Evolutionary conservation across 1,139 yeast species (phyloP).

Genomic region (Taphrina confusa): DNA sequence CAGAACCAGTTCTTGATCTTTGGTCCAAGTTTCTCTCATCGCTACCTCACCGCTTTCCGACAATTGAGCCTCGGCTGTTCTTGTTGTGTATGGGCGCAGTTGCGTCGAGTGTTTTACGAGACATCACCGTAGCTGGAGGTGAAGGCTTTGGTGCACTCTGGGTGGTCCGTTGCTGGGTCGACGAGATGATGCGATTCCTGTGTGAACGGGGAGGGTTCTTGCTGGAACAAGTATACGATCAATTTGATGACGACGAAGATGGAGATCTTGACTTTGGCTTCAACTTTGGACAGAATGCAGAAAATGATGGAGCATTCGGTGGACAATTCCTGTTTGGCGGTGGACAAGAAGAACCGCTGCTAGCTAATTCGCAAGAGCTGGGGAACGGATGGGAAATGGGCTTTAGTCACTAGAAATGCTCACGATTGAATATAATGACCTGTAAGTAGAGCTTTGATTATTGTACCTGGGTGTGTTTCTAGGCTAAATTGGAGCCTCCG

Average conservation of each 20-base stretch:
- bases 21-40: conserved; percentile 52
- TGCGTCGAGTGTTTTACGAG: conserved; percentile 65
- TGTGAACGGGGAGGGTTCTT: conserved; percentile 71
- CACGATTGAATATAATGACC: too few species aligned
- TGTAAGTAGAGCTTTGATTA: too few species aligned
- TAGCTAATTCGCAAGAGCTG: conserved; percentile 1
- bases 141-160: conserved; percentile 76
- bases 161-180: conserved; percentile 74
- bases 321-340: conserved; percentile 23
- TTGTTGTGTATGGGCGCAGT: conserved; percentile 58
- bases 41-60: conserved; percentile 54
- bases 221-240: conserved; percentile 35
- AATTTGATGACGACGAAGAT: conserved; percentile 33
- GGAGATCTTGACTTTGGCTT: conserved; percentile 28
- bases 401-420: too few species aligned
- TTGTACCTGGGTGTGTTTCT: too few species aligned
- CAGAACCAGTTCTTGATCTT: conserved; percentile 42
- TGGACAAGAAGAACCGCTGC: conserved; percentile 16
- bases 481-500: too few species aligned
- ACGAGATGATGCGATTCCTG: conserved; percentile 69
- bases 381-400: conserved; percentile 19
- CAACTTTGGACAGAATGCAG: background rate
- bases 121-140: conserved; percentile 61
- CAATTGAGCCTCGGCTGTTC: conserved; percentile 59
- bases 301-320: conserved; percentile 3